Evolutionary conservation across 1,284 basidiomycete species (phyloP), one percentile per base, ranked within the genome.

Genomic region (Somion occarium): DNA sequence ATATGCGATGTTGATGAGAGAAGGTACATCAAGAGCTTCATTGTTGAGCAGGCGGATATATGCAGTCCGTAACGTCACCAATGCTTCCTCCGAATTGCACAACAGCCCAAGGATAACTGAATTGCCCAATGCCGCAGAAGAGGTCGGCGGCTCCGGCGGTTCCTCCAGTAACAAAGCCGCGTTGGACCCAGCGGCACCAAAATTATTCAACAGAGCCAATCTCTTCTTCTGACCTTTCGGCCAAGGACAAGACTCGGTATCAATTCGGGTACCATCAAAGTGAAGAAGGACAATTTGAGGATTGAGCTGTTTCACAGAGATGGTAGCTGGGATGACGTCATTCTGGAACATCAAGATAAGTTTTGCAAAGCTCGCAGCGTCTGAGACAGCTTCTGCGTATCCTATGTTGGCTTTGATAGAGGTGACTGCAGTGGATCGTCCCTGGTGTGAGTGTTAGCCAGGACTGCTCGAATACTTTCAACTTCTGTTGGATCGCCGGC

Each of bases 121-220:
- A n/a, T n/a, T n/a, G n/a, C n/a, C n/a, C n/a, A n/a, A n/a, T n/a
- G n/a, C n/a, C n/a, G n/a, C n/a, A n/a, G 25, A 20, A 25, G 12
- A 12, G 49, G 15, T 20, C 48, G 18, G 13, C 38, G 43, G 22
- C 43, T 25, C 24, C n/a, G 26, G 53, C 7, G 25, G 55, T 44
- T 87, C 85, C 56, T 87, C 82, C 1, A 88, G 58, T 4, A 88
- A 49, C 12, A 85, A 57, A 0, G 83, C 78, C 1, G 75, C 73
- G 53, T 88, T 89, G 9, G 85, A 86, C 0, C 86, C 86, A 19
- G 85, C 74, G 0, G 85, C 85, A 18, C 86, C 86, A 56, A 87
- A 89, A 58, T 88, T 89, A 58, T 85, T 88, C 45, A 88, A 68
- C 18, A 88, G 58, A 0, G 83, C 84, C 3, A 82, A 56, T 3